Evolutionary conservation across 2,329 filamentous ascomycete genomes (phyloP).

Genomic region (Atkinsonella hypoxylon): DNA sequence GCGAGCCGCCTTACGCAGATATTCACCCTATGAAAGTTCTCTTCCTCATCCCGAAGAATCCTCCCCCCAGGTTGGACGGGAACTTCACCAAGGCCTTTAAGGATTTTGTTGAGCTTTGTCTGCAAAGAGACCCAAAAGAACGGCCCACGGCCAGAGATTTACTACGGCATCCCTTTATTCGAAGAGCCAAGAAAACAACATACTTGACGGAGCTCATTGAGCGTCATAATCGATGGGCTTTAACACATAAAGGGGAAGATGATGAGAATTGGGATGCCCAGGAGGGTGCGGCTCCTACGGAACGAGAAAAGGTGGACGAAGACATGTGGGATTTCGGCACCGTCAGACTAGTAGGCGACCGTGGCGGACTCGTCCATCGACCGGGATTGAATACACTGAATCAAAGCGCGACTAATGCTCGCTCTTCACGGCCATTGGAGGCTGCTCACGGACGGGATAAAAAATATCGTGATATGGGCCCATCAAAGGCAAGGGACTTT

Average conservation of each 20-base stretch:
- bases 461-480: slow-evolving; percentile 36
- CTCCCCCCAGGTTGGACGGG: slow-evolving; percentile 68
- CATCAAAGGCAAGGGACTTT: slow-evolving; percentile 38
- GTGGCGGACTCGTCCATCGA: slow-evolving; percentile 42
- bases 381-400: slow-evolving; percentile 61
- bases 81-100: slow-evolving; percentile 76
- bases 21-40: slow-evolving; percentile 98
- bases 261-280: slow-evolving; percentile 49
- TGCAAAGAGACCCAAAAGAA: slow-evolving; percentile 82
- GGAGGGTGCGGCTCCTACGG: slow-evolving; percentile 37
- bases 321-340: slow-evolving; percentile 99
- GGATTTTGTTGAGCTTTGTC: slow-evolving; percentile 71
- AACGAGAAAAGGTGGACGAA: slow-evolving; percentile 52
- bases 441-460: slow-evolving; percentile 39
- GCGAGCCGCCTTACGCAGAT: slow-evolving; percentile 88
- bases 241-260: slow-evolving; percentile 61
- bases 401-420: slow-evolving; percentile 67
- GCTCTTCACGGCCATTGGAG: slow-evolving; percentile 43
- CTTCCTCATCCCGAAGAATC: slow-evolving; percentile 92
- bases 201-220: slow-evolving; percentile 95
- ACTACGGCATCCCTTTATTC: slow-evolving; percentile 80
- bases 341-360: slow-evolving; percentile 65
- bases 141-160: slow-evolving; percentile 78
- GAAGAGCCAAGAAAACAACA: slow-evolving; percentile 86
- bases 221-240: slow-evolving; percentile 75